A percentile compares a stretch with the other conserved stretches of the same genome.
Conservation (phyloP, 192 early-diverging fungal species). For the Paraglomus occultum region DNA sequence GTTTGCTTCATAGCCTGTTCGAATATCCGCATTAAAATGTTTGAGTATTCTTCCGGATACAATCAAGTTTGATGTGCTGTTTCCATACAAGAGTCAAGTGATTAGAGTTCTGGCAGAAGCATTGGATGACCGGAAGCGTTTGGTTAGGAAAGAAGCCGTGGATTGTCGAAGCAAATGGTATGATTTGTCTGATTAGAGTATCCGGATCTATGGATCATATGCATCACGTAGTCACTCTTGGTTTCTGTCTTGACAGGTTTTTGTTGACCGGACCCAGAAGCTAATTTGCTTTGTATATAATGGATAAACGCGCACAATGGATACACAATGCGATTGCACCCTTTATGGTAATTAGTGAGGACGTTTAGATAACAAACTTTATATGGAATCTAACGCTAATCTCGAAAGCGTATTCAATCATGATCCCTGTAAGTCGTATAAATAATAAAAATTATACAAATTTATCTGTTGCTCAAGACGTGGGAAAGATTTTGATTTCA, state of each 20-base stretch:
- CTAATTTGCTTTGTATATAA: too few species aligned
- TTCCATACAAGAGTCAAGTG: constrained; percentile 61
- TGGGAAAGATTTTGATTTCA: too few species aligned
- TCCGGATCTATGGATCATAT: background rate
- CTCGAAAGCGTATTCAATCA: too few species aligned
- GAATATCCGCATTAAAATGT: constrained; percentile 70
- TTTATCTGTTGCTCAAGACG: too few species aligned
- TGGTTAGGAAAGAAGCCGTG: constrained; percentile 85
- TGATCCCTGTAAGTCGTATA: too few species aligned
- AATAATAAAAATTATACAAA: too few species aligned
- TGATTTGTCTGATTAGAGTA: background rate
- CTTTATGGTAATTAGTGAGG: too few species aligned
- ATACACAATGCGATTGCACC: too few species aligned
- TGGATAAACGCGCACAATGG: too few species aligned
- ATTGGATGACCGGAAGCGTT: constrained; percentile 85
- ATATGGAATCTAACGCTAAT: too few species aligned
- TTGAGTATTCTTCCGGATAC: constrained; percentile 64
- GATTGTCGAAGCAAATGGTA: constrained; percentile 87
- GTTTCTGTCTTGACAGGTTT: background rate
- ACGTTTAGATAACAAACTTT: too few species aligned
- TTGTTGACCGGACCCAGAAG: constrained; percentile 10
- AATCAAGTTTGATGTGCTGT: constrained; percentile 58
- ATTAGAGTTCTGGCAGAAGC: constrained; percentile 59
- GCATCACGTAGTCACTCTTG: background rate
- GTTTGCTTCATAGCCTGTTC: constrained; percentile 46